phyloP scores from a whole-genome alignment of 2,329 filamentous ascomycete species.

The Sarocladiaceae sp. region DNA sequence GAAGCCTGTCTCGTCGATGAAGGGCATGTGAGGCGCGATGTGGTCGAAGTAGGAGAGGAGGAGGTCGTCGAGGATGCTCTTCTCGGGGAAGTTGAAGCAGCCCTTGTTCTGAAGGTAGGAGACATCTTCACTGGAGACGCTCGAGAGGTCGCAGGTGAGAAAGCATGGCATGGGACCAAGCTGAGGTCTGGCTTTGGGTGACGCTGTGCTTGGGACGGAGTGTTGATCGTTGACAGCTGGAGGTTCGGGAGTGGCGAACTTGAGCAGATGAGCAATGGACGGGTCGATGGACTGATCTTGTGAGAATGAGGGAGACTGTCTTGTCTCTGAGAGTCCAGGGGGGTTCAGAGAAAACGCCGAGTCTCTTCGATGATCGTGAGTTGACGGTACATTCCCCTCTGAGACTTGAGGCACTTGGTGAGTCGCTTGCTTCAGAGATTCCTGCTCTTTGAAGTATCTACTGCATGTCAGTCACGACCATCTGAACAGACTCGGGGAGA shows the following conservation, averaged over 20 bases:
- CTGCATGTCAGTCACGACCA: too few species aligned
- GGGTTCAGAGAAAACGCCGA: too few species aligned
- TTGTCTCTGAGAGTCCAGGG: too few species aligned
- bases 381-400: too few species aligned
- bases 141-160: background rate
- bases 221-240: too few species aligned
- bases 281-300: background rate
- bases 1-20: background rate
- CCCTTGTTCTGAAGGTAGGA: background rate
- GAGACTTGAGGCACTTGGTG: too few species aligned
- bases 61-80: background rate
- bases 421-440: too few species aligned
- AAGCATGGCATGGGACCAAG: background rate
- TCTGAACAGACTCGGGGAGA: too few species aligned
- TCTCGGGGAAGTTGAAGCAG: background rate
- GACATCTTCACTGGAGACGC: background rate
- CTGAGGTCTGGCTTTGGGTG: background rate
- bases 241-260: too few species aligned
- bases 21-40: conserved; percentile 1
- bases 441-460: too few species aligned
- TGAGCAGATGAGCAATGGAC: too few species aligned
- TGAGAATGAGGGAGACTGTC: background rate
- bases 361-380: background rate
- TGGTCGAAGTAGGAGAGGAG: conserved; percentile 6
- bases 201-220: background rate